These are phyloP conservation scores for Pichia sp. DNA, from an alignment of 1,139 yeast genomes.

Conservation along the genomic window DNA sequence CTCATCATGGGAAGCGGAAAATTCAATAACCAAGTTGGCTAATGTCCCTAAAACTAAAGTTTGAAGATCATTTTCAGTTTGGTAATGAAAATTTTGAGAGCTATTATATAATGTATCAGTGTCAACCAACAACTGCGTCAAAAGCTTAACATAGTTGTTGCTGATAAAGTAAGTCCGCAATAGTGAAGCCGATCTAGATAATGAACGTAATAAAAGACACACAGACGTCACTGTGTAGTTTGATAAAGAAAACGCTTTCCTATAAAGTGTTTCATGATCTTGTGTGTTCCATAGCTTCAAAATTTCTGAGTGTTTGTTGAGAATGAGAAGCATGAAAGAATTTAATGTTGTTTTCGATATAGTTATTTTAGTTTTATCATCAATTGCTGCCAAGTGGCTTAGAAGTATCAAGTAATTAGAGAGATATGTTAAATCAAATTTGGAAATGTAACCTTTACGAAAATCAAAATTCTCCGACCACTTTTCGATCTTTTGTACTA, in stretches of 20 bases:
- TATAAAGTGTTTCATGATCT: constrained; percentile 4
- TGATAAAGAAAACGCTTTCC: constrained; percentile 29
- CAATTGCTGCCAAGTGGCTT: constrained; percentile 4
- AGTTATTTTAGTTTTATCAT: constrained; percentile 6
- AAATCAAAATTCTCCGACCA: background rate
- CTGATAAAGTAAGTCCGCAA: constrained; percentile 64
- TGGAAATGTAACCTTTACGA: background rate
- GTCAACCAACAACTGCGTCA: constrained; percentile 35
- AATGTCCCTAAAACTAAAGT: constrained; percentile 60
- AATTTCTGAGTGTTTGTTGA: constrained; percentile 2
- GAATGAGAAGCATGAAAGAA: background rate
- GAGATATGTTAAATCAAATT: constrained; percentile 1
- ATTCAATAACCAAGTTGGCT: constrained; percentile 74
- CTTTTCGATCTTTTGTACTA: background rate
- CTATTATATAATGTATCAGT: constrained; percentile 23
- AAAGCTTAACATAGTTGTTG: constrained; percentile 43
- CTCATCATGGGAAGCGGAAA: constrained; percentile 34
- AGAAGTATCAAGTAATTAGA: constrained; percentile 7
- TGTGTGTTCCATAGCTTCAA: background rate
- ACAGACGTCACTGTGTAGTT: constrained; percentile 31
- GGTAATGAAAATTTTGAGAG: constrained; percentile 4
- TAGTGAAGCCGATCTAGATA: constrained; percentile 66
- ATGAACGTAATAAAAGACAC: constrained; percentile 57
- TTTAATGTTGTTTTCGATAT: constrained; percentile 3
- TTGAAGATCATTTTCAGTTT: constrained; percentile 40